Conservation (phyloP, 768 basidiomycete genomes). For the Asterophora parasitica region DNA sequence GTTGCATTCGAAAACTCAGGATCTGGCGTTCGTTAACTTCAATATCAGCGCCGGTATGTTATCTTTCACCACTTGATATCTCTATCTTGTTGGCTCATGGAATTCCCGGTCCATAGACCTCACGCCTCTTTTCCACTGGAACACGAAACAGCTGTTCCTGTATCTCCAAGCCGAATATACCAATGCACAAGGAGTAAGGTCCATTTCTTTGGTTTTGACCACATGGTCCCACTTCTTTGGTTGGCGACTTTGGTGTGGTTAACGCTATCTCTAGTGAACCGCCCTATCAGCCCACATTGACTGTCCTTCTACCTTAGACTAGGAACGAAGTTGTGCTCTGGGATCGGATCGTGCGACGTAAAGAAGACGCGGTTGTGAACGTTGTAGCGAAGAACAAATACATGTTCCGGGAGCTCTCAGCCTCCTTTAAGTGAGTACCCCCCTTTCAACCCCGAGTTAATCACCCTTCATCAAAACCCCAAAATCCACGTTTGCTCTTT, state of each 20-base stretch:
- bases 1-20: constrained; percentile 60
- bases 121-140: constrained; percentile 85
- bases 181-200: constrained; percentile 64
- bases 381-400: constrained; percentile 78
- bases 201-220: not conserved
- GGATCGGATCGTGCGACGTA: constrained; percentile 86
- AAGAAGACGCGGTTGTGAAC: constrained; percentile 66
- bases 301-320: constrained; percentile 32
- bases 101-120: constrained; percentile 48
- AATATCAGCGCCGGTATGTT: constrained; percentile 71
- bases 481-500: not conserved
- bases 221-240: not conserved
- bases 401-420: constrained; percentile 68
- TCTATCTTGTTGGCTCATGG: not conserved
- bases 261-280: too few species aligned
- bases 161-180: constrained; percentile 84
- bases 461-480: not conserved
- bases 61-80: not conserved
- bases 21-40: constrained; percentile 78
- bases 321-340: constrained; percentile 82
- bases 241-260: not conserved
- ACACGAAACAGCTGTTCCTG: constrained; percentile 92
- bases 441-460: not conserved
- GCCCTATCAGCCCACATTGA: not conserved
- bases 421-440: constrained; percentile 67